Percentiles rank a stretch among this genome's conserved stretches.
phyloP scores from a whole-genome alignment of 2,329 filamentous ascomycete genomes.

The Ophiocordyceps sinensis region DNA sequence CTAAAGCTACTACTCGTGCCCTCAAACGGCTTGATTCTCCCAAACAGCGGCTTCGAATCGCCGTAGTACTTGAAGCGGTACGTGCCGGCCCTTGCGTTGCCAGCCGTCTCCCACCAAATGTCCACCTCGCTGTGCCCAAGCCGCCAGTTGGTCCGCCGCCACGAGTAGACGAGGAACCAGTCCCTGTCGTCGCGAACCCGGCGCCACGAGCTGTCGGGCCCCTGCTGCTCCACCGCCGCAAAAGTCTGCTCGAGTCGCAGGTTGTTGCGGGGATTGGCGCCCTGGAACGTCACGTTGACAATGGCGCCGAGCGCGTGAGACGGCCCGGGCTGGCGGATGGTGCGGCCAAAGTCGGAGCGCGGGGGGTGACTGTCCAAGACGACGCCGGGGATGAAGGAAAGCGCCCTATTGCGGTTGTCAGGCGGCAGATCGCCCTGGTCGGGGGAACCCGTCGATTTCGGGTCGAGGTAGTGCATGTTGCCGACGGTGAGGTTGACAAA shows the following conservation, averaged over 20 bases:
- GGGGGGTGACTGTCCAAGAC: constrained; percentile 55
- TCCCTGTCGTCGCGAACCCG: constrained; percentile 59
- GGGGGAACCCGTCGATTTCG: constrained; percentile 23
- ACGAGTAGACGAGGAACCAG: constrained; percentile 71
- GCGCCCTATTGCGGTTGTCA: constrained; percentile 59
- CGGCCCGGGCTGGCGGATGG: constrained; percentile 37
- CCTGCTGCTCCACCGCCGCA: constrained; percentile 55
- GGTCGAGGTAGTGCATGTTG: constrained; percentile 25
- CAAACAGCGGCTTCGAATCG: constrained; percentile 48
- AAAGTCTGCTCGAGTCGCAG: constrained; percentile 66
- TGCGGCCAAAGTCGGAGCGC: constrained; percentile 56
- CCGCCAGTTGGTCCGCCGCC: constrained; percentile 56
- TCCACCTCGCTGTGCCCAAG: constrained; percentile 65
- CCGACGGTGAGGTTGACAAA: constrained; percentile 80
- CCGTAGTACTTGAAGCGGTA: constrained; percentile 79
- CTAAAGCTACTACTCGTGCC: constrained; percentile 9
- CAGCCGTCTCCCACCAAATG: constrained; percentile 56
- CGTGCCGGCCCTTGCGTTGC: constrained; percentile 41
- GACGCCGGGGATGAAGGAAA: constrained; percentile 70
- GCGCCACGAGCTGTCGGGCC: constrained; percentile 38
- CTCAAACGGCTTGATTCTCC: constrained; percentile 22
- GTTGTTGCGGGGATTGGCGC: constrained; percentile 82
- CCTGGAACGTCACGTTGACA: constrained; percentile 60
- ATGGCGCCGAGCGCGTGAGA: constrained; percentile 45
- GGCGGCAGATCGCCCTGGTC: constrained; percentile 51